Conservation (phyloP, 805 yeast genomes). For the Alloascoidea africana region DNA sequence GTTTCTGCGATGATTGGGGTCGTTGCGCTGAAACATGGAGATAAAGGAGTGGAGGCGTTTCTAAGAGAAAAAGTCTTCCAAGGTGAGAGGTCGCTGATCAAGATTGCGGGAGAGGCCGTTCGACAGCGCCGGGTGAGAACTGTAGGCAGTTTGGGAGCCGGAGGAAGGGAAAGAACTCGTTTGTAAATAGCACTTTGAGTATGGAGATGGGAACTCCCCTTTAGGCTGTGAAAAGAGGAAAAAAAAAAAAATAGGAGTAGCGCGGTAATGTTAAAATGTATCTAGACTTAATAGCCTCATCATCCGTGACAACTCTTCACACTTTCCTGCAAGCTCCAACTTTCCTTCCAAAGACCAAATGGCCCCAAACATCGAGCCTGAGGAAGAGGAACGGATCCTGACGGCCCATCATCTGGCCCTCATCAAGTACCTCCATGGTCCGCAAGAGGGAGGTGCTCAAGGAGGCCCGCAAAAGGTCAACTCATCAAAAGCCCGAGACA, state of each 20-base stretch:
- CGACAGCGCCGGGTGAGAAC: too few relatives aligned
- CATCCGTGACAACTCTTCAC: too few relatives aligned
- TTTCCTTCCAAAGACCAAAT: not conserved
- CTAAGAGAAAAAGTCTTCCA: slow-evolving; percentile 29
- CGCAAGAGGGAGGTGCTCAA: not conserved
- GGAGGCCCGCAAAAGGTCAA: not conserved
- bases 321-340: too few relatives aligned
- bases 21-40: slow-evolving; percentile 46
- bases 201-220: too few relatives aligned
- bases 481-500: slow-evolving; percentile 55
- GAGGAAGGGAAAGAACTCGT: too few relatives aligned
- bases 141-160: too few relatives aligned
- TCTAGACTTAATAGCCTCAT: too few relatives aligned
- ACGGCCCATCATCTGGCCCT: slow-evolving; percentile 29
- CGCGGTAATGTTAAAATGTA: too few relatives aligned
- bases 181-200: too few relatives aligned
- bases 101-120: slow-evolving; percentile 6
- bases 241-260: too few relatives aligned
- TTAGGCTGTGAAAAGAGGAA: too few relatives aligned
- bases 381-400: slow-evolving; percentile 7
- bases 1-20: slow-evolving; percentile 56
- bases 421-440: slow-evolving; percentile 30
- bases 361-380: not conserved
- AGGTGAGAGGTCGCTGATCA: slow-evolving; percentile 16
- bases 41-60: slow-evolving; percentile 36